A percentile compares a stretch with the other conserved stretches of the same genome.
Evolutionary conservation across 805 yeast species (phyloP).

Genomic region (Wickerhamiella bombiphila): DNA sequence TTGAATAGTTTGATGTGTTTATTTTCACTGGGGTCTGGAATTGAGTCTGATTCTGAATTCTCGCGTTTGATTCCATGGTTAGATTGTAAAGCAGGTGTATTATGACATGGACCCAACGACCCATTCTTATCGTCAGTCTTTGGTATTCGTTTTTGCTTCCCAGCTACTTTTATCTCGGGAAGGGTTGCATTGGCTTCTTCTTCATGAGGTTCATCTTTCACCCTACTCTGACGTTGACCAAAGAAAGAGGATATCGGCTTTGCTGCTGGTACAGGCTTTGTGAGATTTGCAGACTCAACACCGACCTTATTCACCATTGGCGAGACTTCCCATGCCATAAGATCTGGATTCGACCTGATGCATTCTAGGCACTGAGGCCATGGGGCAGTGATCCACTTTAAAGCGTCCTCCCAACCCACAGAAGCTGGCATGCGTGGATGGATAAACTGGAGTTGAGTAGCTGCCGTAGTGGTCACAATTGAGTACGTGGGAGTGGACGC

Average conservation of each 20-base stretch:
- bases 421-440: conserved; percentile 72
- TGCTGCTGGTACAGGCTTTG: conserved; percentile 19
- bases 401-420: conserved; percentile 36
- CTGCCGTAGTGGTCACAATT: conserved; percentile 61
- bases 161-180: not conserved
- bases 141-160: not conserved
- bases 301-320: conserved; percentile 49
- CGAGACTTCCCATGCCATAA: conserved; percentile 43
- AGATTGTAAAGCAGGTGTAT: too few species aligned
- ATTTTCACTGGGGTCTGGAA: not conserved
- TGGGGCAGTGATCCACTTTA: conserved; percentile 34
- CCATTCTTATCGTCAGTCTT: not conserved
- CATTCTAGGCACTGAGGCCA: conserved; percentile 44
- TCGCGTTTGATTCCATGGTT: not conserved
- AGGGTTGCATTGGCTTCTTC: not conserved
- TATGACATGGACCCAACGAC: too few species aligned
- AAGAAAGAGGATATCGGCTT: conserved; percentile 2
- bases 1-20: not conserved
- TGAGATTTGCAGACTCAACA: conserved; percentile 32
- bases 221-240: not conserved
- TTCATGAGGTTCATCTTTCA: not conserved
- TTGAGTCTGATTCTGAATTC: not conserved
- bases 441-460: conserved; percentile 45
- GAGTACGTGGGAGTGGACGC: conserved; percentile 33
- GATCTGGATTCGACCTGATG: conserved; percentile 28